phyloP scores from a whole-genome alignment of 1,284 basidiomycete genomes.

The Marasmius sp. region DNA sequence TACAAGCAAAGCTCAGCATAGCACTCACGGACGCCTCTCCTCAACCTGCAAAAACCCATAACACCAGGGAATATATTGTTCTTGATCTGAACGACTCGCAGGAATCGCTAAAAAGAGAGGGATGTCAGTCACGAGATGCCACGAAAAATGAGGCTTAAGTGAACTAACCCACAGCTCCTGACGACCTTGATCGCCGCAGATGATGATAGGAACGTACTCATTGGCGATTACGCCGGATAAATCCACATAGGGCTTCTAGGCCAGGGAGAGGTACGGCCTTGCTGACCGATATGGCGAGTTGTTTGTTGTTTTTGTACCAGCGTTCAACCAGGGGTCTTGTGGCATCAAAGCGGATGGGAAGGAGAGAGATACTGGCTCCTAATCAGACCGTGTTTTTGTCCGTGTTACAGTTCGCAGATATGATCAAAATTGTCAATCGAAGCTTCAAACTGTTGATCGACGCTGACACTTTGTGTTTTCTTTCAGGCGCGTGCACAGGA shows the following conservation, averaged over 20 bases:
- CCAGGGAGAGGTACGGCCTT: slow-evolving; percentile 48
- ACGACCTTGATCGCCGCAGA: slow-evolving; percentile 46
- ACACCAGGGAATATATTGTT: slow-evolving; percentile 52
- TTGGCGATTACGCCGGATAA: slow-evolving; percentile 45
- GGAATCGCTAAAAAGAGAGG: slow-evolving; percentile 42
- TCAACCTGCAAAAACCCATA: slow-evolving; percentile 51
- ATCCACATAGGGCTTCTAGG: slow-evolving; percentile 37
- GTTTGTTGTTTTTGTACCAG: slow-evolving; percentile 23
- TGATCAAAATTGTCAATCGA: no score
- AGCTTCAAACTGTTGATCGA: no score
- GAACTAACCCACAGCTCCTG: slow-evolving; percentile 43
- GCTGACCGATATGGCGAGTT: slow-evolving; percentile 39
- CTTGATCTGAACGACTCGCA: slow-evolving; percentile 49
- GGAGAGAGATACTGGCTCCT: no score
- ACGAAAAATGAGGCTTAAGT: not conserved
- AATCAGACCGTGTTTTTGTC: no score
- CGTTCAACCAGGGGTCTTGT: no score
- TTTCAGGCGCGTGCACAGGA: no score
- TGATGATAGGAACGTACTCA: slow-evolving; percentile 31
- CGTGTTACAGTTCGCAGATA: no score
- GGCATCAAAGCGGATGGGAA: not conserved
- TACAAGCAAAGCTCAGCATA: not conserved
- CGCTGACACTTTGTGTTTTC: no score
- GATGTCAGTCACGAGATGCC: not conserved
- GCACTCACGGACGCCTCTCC: slow-evolving; percentile 48